Conservation (phyloP, 1,284 basidiomycete genomes). For the Ganoderma lucidum region DNA sequence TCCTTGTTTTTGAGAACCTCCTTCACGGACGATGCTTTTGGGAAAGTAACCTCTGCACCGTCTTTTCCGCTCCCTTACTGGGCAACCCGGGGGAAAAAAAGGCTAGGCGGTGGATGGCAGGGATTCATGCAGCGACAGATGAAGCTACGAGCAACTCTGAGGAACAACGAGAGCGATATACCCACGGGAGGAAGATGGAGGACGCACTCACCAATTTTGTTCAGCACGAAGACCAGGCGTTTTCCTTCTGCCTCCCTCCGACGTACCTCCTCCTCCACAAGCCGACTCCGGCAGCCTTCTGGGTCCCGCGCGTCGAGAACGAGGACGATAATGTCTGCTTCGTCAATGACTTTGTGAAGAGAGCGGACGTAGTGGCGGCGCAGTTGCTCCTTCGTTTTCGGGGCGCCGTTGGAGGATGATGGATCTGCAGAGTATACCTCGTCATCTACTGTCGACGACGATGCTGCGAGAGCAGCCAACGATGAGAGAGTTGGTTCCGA, state of each 20-base stretch:
- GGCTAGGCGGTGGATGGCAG: too few relatives aligned
- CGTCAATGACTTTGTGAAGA: conserved; percentile 92
- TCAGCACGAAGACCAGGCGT: conserved; percentile 88
- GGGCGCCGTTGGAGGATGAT: conserved; percentile 35
- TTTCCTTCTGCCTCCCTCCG: conserved; percentile 87
- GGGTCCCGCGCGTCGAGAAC: conserved; percentile 94
- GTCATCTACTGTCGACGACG: conserved; percentile 38
- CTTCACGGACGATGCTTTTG: too few relatives aligned
- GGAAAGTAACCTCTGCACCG: too few relatives aligned
- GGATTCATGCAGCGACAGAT: too few relatives aligned
- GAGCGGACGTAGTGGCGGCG: conserved; percentile 76
- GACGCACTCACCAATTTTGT: conserved; percentile 87
- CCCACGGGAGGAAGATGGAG: conserved; percentile 11
- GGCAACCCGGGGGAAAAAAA: too few relatives aligned
- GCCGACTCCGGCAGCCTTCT: conserved; percentile 85
- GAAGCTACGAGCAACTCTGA: too few relatives aligned
- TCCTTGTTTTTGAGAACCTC: too few relatives aligned
- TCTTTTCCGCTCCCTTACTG: too few relatives aligned
- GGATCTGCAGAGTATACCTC: conserved; percentile 36
- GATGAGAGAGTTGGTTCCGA: conserved; percentile 75
- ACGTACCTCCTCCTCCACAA: conserved; percentile 92
- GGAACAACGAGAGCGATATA: too few relatives aligned
- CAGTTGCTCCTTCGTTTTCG: conserved; percentile 72
- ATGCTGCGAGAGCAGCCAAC: conserved; percentile 54
- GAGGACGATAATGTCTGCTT: conserved; percentile 90